A percentile compares a stretch with the other conserved stretches of the same genome.
Conservation (phyloP, 2,329 filamentous ascomycete genomes). For the Ceratocystis alfenasii region DNA sequence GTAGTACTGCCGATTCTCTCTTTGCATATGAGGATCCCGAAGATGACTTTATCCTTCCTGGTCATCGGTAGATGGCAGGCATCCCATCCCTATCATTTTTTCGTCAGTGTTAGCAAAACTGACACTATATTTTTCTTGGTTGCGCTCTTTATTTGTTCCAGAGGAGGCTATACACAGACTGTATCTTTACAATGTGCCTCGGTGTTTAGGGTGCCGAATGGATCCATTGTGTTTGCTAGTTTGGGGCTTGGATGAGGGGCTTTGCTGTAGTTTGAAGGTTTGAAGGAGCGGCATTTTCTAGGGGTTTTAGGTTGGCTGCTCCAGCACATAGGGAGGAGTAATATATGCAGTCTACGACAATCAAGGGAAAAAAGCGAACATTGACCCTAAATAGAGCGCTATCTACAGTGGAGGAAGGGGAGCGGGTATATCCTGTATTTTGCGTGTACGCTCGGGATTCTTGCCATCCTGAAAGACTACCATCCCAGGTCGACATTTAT, state of each 20-base stretch:
- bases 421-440: too few relatives aligned
- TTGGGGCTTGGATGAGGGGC: background rate
- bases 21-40: slow-evolving; percentile 38
- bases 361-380: too few relatives aligned
- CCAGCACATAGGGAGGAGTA: too few relatives aligned
- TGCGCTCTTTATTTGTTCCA: background rate
- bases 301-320: too few relatives aligned
- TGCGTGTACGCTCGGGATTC: too few relatives aligned
- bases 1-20: slow-evolving; percentile 28
- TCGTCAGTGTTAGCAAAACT: too few relatives aligned
- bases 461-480: too few relatives aligned
- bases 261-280: background rate
- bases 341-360: too few relatives aligned
- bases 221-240: background rate
- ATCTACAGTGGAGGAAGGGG: too few relatives aligned
- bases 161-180: background rate
- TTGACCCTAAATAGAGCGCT: too few relatives aligned
- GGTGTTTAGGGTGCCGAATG: background rate
- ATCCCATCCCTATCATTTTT: background rate
- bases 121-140: background rate
- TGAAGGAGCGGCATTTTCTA: background rate
- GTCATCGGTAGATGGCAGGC: slow-evolving; percentile 34
- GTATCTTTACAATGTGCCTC: background rate
- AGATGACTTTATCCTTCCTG: slow-evolving; percentile 39
- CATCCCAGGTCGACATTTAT: background rate